Base-by-base conservation (phyloP, 164 flowering plant species). In the Aristolochia fimbriata region DNA sequence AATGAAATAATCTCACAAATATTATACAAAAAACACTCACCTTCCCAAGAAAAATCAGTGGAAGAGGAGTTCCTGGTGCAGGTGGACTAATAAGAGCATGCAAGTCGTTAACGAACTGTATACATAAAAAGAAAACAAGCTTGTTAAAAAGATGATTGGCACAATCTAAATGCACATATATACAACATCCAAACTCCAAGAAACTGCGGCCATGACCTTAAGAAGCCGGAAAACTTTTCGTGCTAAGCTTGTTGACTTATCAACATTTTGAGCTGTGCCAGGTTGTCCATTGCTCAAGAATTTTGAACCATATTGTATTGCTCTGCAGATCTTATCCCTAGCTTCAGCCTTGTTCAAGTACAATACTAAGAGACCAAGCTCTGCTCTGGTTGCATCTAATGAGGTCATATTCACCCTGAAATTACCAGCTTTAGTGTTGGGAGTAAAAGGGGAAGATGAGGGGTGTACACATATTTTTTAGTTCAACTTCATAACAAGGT, bases 331-430 rank as follows among this genome's bases (percentile, higher is more conserved):
- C 85, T 94, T 94, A 77, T 94, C 99, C 78, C 97, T 83, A 33
- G 99, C 88, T 79, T 94, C 99, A 60, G 99, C 99, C 74, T 93
- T 93, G 76, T 88, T 90, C 78, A 93, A 71, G 69, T 88, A 94
- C 68, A 91, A 58, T 55, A 94, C 86, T 43, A 80, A 68, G 54
- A 91, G 90, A 57, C 74, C 99, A 67, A 94, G 96, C 64, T 94
- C 99, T 46, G 97, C 86, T 75, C 97, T 74, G 25, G 96, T 78
- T 49, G 76, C 84, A 66, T 94, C 99, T 58, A 91, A 62, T 0
- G 91, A 62, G 73, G 81, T 82, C 97, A 90, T 93, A 47, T 67
- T 72, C 20, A 46, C 63, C 23, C 30, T 27, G 47, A 50, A 50
- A 31, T 20, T 1, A 20, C 37, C 58, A 51, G 37, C 33, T 50